Percentiles rank a stretch among this genome's conserved stretches.
These are phyloP conservation scores for Penicillium digitatum DNA, from an alignment of 2,329 filamentous ascomycete species.

Conservation along the genomic window DNA sequence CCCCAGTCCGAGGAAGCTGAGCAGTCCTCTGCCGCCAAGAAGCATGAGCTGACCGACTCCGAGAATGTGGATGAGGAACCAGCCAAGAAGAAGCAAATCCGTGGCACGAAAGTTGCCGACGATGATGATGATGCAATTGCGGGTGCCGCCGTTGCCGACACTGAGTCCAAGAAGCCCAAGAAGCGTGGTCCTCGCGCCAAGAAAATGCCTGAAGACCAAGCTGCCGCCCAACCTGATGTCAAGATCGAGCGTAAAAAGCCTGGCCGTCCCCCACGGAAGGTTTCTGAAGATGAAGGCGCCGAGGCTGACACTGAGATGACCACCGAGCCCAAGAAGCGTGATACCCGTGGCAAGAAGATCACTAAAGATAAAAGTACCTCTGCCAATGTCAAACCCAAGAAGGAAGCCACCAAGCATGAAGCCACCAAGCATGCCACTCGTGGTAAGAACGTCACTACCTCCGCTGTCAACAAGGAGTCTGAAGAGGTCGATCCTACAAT, in stretches of 20 bases:
- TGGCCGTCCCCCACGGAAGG: slow-evolving; percentile 7
- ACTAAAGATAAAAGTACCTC: neutral
- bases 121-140: slow-evolving; percentile 12
- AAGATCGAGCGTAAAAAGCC: neutral
- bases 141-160: slow-evolving; percentile 10
- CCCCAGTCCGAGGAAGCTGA: slow-evolving; percentile 5
- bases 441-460: neutral
- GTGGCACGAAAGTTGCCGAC: slow-evolving; percentile 6
- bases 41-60: neutral
- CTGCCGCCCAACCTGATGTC: neutral
- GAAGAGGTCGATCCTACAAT: neutral
- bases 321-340: neutral
- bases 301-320: neutral
- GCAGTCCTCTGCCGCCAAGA: neutral
- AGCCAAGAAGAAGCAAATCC: slow-evolving; percentile 10
- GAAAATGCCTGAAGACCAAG: neutral
- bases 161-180: slow-evolving; percentile 23
- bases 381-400: neutral
- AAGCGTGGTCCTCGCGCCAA: slow-evolving; percentile 23
- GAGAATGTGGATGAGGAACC: slow-evolving; percentile 13
- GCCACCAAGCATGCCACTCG: neutral
- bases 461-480: neutral
- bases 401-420: neutral
- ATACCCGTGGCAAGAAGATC: neutral
- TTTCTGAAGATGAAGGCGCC: neutral